Evolutionary conservation across 176 grass and related monocot genomes (phyloP).

Genomic region (Aegilops umbellulata): DNA sequence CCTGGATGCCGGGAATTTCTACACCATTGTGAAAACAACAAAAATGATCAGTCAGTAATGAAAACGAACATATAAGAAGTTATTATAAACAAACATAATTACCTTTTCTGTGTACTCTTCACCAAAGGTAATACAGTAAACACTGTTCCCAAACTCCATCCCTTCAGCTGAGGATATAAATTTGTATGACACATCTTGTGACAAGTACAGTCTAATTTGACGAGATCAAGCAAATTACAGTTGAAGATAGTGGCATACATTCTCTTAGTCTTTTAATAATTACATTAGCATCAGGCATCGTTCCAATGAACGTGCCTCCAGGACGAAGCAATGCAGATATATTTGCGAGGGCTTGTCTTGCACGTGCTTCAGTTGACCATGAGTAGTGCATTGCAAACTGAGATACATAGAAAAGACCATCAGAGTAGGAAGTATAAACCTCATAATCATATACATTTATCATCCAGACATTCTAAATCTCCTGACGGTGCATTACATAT

Average conservation of each 20-base stretch:
- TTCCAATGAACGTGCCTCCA: slow-evolving; percentile 88
- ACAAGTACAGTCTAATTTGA: slow-evolving; percentile 1
- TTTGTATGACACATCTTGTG: not conserved
- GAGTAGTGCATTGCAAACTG: slow-evolving; percentile 99
- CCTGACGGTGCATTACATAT: not conserved
- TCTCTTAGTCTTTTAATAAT: slow-evolving; percentile 91
- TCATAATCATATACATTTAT: not conserved
- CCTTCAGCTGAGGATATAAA: slow-evolving; percentile 76
- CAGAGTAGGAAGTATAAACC: slow-evolving; percentile 7
- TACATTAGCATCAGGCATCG: slow-evolving; percentile 93
- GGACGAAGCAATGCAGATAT: slow-evolving; percentile 88
- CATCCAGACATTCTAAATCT: not conserved
- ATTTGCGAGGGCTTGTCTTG: slow-evolving; percentile 84
- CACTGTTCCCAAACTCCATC: slow-evolving; percentile 90
- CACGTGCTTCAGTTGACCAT: slow-evolving; percentile 91
- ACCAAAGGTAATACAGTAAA: slow-evolving; percentile 84
- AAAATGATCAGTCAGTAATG: slow-evolving; percentile 8
- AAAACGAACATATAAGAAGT: slow-evolving; percentile 5
- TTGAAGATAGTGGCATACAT: slow-evolving; percentile 43
- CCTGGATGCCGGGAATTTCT: slow-evolving; percentile 88
- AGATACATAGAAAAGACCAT: slow-evolving; percentile 26
- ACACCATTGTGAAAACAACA: slow-evolving; percentile 20
- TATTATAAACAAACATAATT: not conserved
- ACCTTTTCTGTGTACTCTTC: slow-evolving; percentile 76
- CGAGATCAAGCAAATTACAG: slow-evolving; percentile 21